Conservation (phyloP, 1,284 basidiomycete species). For the Ustilago esculenta region DNA sequence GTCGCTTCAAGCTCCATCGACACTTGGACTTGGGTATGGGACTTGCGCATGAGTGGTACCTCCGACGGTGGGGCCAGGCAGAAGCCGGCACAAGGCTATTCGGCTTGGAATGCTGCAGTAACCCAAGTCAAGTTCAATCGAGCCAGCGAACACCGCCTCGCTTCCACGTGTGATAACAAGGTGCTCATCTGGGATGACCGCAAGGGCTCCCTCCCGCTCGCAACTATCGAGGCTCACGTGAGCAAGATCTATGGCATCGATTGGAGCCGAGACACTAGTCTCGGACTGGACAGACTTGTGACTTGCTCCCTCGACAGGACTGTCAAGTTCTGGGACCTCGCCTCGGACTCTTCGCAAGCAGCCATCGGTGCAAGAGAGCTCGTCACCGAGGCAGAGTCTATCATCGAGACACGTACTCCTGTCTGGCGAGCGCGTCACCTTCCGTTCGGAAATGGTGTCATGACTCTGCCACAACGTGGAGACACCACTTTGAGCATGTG, state of each 20-base stretch:
- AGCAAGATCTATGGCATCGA: conserved; percentile 66
- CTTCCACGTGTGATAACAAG: conserved; percentile 60
- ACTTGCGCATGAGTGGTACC: conserved; percentile 53
- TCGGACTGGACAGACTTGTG: conserved; percentile 60
- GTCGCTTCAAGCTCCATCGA: conserved; percentile 65
- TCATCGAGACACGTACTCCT: conserved; percentile 82
- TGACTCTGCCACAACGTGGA: conserved; percentile 89
- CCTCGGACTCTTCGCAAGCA: conserved; percentile 43
- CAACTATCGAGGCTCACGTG: conserved; percentile 61
- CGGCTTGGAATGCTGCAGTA: conserved; percentile 64
- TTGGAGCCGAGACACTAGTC: conserved; percentile 57
- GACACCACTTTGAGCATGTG: conserved; percentile 88
- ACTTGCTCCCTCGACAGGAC: conserved; percentile 65
- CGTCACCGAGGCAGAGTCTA: conserved; percentile 64
- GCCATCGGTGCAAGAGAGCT: conserved; percentile 58
- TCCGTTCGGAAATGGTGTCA: conserved; percentile 88
- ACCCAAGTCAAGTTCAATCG: conserved; percentile 65
- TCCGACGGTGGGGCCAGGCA: conserved; percentile 21
- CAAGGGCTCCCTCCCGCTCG: conserved; percentile 55
- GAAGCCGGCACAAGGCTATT: conserved; percentile 62
- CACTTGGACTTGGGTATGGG: conserved; percentile 66
- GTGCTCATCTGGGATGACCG: conserved; percentile 66
- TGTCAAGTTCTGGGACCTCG: conserved; percentile 65
- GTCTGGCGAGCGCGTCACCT: conserved; percentile 92
- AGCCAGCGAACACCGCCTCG: conserved; percentile 47